phyloP scores from a whole-genome alignment of 192 early-diverging fungal species.

The Lobulomyces angularis region DNA sequence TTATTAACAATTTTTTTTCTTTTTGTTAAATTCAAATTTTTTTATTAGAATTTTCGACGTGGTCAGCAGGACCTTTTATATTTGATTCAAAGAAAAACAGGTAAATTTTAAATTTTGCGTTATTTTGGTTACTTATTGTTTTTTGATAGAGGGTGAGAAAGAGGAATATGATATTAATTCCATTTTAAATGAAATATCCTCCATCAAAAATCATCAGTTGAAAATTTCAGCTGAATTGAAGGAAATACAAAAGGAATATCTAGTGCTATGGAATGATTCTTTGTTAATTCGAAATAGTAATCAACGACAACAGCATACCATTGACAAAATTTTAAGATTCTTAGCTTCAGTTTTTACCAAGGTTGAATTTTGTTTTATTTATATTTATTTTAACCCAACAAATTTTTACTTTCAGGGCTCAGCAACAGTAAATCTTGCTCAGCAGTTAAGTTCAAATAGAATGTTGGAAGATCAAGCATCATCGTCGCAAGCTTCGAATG shows the following conservation, averaged over 20 bases:
- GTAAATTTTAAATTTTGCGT: neutral
- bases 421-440: too few species aligned
- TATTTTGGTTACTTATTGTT: neutral
- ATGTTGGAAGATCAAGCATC: too few species aligned
- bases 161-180: slow-evolving; percentile 34
- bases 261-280: slow-evolving; percentile 78
- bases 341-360: slow-evolving; percentile 70
- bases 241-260: slow-evolving; percentile 77
- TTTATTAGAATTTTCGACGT: slow-evolving; percentile 78
- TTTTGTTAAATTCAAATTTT: slow-evolving; percentile 64
- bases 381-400: too few species aligned
- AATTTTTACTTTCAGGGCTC: too few species aligned
- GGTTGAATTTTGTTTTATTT: too few species aligned
- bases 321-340: slow-evolving; percentile 88
- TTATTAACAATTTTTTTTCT: slow-evolving; percentile 2
- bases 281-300: slow-evolving; percentile 60
- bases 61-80: slow-evolving; percentile 80
- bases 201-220: slow-evolving; percentile 80
- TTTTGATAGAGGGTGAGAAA: slow-evolving; percentile 5
- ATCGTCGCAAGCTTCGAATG: too few species aligned
- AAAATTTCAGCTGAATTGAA: slow-evolving; percentile 78
- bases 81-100: slow-evolving; percentile 71
- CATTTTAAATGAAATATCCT: slow-evolving; percentile 65
- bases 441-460: too few species aligned
- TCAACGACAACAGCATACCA: slow-evolving; percentile 76